Base-by-base conservation (phyloP, 192 early-diverging fungal species). In the Entophlyctis luteolus region DNA sequence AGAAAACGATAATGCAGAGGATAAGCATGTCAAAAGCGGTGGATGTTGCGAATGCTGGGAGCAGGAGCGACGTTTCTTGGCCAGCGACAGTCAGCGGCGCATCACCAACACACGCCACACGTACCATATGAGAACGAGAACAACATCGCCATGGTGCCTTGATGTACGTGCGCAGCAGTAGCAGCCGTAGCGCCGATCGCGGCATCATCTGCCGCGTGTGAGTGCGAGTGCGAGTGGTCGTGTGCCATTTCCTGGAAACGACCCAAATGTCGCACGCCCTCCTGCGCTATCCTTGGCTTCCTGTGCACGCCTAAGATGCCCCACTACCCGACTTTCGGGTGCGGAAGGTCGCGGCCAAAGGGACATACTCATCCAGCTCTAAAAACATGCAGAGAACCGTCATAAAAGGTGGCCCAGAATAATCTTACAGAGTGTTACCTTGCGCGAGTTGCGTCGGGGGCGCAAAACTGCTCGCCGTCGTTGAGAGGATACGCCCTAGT, bases 191-290 rank as follows among this genome's bases (percentile, higher is more conserved):
- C 55, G 18, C 33, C 37, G 16, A 16, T 14, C 38, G 58, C n/a
- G 8, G 35, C 28, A 45, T 37, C 38, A 14, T 16, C 50, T 45
- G 32, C 29, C 47, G 58, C 50, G 1, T 47, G 45, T 20, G 16
- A 18, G 38, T 59, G 58, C 22, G 39, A 22, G 58, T 59, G 58
- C 1, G 58, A 59, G 25, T 59, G 58, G 25, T 59, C 58, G 29
- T 34, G 49, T 10, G 49, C 49, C 49, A 52, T 52, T 52, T 52
- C 20, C 20, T 12, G 42, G 20, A 45, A n/a, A n/a, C n/a, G n/a
- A n/a, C n/a, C n/a, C n/a, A n/a, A n/a, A n/a, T n/a, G n/a, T n/a
- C n/a, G n/a, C n/a, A n/a, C n/a, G n/a, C n/a, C n/a, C n/a, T n/a
- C n/a, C n/a, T n/a, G n/a, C n/a, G n/a, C n/a, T n/a, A n/a, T n/a